Base-by-base conservation (phyloP, 23 red algal genomes). In the Pyropia yezoensis region DNA sequence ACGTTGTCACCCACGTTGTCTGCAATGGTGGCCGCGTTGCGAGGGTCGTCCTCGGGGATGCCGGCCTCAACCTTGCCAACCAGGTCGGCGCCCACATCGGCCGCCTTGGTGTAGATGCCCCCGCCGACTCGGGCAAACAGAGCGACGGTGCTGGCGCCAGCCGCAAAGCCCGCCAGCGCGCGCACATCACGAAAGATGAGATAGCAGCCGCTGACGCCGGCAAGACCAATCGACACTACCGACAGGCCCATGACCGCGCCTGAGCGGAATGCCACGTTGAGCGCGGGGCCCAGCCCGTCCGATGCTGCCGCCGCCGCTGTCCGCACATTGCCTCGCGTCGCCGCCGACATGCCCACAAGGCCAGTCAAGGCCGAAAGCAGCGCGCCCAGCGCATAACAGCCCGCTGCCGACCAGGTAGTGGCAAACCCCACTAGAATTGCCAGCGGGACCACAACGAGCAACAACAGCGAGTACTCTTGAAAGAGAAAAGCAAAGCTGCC, bases 1-100 rank as follows among this genome's bases (percentile, higher is more conserved):
- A 85, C 80, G 49, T 85, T 85, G 27, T 85, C 80, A 29, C 80
- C 80, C 15, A 85, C 80, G n/a, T 57, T 49, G 62, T 77, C 80
- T 22, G 78, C 88, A 66, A 83, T 77, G 19, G 72, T 75, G 45
- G 80, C 80, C 27, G 80, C 59, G 53, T 77, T 77, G 18, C 80
- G 62, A 17, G 80, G 80, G 51, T 85, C 80, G 52, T 85, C 80
- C 62, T 85, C 80, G 4, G 80, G 80, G 39, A 85, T 85, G 50
- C 61, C 69, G 1, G 80, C 56, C 30, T 85, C 80, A 18, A 85
- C 80, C 52, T 85, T 85, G 54, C 80, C 80, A 45, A 85, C 80
- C 7, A 77, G 49, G 56, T 77, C 73, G 53, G 73, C 73, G 27
- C 73, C 73, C 20, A 77, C 73, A 16, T 77, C 73, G 29, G 73